phyloP scores from a whole-genome alignment of 768 basidiomycete species.

The Mycena pura region DNA sequence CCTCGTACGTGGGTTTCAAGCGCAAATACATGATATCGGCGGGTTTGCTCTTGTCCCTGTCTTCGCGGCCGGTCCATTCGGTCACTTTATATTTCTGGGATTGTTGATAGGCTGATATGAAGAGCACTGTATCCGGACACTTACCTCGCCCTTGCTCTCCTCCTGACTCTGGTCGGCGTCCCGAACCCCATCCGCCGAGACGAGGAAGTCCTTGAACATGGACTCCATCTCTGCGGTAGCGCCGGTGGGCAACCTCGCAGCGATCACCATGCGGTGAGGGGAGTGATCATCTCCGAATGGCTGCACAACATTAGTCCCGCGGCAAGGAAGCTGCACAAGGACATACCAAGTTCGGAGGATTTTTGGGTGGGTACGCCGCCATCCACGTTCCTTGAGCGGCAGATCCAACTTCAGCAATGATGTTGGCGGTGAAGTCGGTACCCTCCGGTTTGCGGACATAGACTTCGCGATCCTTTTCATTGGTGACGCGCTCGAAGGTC shows the following conservation, averaged over 20 bases:
- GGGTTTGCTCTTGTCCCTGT: background rate
- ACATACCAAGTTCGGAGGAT: constrained; percentile 1
- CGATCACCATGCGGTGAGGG: background rate
- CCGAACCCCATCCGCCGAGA: background rate
- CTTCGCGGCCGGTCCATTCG: background rate
- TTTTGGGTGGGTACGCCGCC: background rate
- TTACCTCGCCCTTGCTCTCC: background rate
- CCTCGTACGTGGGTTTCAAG: background rate
- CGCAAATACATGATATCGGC: background rate
- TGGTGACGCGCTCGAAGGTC: background rate
- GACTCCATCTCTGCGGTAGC: background rate
- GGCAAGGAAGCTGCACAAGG: background rate
- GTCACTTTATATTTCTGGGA: background rate
- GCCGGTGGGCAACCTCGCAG: background rate
- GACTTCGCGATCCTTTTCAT: background rate
- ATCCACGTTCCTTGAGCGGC: background rate
- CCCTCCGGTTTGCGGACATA: background rate
- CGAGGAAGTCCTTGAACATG: background rate
- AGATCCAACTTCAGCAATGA: constrained; percentile 1
- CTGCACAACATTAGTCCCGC: background rate
- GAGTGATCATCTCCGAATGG: background rate
- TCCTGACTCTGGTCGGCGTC: background rate
- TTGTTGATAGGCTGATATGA: background rate
- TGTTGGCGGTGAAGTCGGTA: background rate
- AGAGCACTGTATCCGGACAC: background rate